Evolutionary conservation across 1,284 basidiomycete genomes (phyloP), one percentile per base, ranked within the genome.

Genomic region (Fistulinella cinereoalba): DNA sequence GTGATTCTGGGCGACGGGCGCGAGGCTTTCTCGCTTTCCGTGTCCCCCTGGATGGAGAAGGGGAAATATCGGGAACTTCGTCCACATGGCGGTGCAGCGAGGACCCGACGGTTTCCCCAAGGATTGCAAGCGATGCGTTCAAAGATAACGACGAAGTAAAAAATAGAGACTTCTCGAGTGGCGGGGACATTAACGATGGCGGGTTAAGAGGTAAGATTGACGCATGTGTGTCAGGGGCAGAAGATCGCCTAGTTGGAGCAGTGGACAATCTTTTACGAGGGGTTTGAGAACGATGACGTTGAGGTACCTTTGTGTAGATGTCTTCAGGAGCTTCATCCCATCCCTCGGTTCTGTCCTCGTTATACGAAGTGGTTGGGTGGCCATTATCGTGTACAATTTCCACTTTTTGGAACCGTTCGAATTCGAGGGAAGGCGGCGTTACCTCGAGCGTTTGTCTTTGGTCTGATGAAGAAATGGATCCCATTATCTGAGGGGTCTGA

Each of bases 151-250:
- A 54, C 7, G 64, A 53, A 0, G 65, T 59, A 33, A 66, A 64
- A 41, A 65, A 67, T 21, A 66, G 55, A 0, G 54, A 48, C 34
- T 43, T 54, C 32, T 60, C 63, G 19, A 66, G 65, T 9, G 61
- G 63, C 1, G 59, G 52, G 4, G 65, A 66, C 64, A 53, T 68
- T 28, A 67, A 31, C 11, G 46, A 54, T 3, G 63, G 55, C 6
- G 66, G 65, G 36, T 59, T 59, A 15, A 47, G 52, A 6, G 66
- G 66, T 11, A 64, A 40, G 21, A 67, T 41, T 1, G 51, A 60
- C 3, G 44, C 50, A 16, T 65, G 60, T 0, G 27, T 37, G 24
- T 65, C 52, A 8, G 57, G 31, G 36, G 34, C 33, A 4, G 55
- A 64, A 32, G 38, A 50, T 7, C 38, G 46, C 29, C 41, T 51